phyloP scores from a whole-genome alignment of 768 basidiomycete genomes.

The Russula dissimulans region DNA sequence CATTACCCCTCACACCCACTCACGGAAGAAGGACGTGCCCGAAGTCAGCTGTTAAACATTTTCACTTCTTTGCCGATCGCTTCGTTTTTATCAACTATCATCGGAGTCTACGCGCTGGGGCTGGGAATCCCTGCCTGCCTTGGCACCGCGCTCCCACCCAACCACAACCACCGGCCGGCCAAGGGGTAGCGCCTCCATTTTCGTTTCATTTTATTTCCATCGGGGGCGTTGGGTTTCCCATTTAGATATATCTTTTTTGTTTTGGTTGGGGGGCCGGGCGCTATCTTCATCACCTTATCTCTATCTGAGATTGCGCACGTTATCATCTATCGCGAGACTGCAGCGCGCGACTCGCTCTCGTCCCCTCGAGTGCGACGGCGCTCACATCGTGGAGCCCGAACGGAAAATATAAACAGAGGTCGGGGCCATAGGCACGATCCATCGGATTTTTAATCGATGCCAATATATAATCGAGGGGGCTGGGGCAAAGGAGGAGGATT shows the following conservation, averaged over 20 bases:
- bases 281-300: slow-evolving; percentile 7
- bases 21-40: neutral
- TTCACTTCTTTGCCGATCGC: slow-evolving; percentile 4
- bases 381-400: too few species aligned
- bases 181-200: too few species aligned
- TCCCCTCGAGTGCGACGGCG: too few species aligned
- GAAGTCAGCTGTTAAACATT: slow-evolving; percentile 7
- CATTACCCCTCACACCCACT: neutral
- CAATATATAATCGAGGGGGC: too few species aligned
- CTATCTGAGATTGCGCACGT: neutral
- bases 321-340: too few species aligned
- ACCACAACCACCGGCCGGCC: too few species aligned
- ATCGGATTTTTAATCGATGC: too few species aligned
- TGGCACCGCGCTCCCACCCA: too few species aligned
- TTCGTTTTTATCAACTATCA: slow-evolving; percentile 1
- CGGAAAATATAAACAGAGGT: too few species aligned
- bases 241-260: neutral
- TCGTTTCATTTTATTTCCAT: neutral
- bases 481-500: too few species aligned
- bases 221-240: neutral
- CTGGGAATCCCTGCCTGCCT: neutral
- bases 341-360: too few species aligned
- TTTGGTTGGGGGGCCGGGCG: neutral
- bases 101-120: neutral
- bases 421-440: too few species aligned